Conservation (phyloP, 257 asterid genomes). For the Nicotiana tomentosiformis region DNA sequence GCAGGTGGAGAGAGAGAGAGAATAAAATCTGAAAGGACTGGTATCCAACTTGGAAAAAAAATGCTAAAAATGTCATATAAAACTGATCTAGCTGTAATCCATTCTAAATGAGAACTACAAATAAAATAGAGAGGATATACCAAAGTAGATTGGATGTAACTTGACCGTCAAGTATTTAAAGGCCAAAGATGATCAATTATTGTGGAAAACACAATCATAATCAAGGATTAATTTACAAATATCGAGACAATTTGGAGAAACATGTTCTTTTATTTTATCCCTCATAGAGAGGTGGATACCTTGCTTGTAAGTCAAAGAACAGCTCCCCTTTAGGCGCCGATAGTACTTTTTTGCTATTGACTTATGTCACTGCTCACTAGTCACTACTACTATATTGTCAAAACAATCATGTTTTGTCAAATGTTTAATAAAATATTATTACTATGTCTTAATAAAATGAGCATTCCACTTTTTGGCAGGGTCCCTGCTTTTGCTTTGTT, state of each 20-base stretch:
- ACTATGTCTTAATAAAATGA: too few relatives aligned
- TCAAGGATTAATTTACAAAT: neutral
- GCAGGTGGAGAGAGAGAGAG: too few relatives aligned
- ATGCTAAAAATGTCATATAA: neutral
- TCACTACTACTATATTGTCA: neutral
- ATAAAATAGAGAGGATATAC: neutral
- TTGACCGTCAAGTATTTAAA: neutral
- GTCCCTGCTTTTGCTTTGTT: neutral
- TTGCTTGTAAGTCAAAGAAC: conserved; percentile 21
- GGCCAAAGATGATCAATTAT: neutral
- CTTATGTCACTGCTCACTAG: neutral
- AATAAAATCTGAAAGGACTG: neutral
- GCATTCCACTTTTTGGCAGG: neutral
- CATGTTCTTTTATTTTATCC: neutral
- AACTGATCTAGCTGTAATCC: neutral
- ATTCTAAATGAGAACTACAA: neutral
- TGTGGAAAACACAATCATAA: neutral
- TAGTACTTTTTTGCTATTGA: conserved; percentile 1
- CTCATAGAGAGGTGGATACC: conserved; percentile 1
- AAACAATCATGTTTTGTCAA: neutral
- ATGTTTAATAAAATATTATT: neutral
- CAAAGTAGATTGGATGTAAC: neutral
- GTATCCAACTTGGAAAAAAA: neutral
- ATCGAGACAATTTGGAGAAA: neutral
- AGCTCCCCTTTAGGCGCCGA: conserved; percentile 5